Evolutionary conservation across 2,329 filamentous ascomycete species (phyloP), one percentile per base, ranked within the genome.

Genomic region (Fusarium sp.): DNA sequence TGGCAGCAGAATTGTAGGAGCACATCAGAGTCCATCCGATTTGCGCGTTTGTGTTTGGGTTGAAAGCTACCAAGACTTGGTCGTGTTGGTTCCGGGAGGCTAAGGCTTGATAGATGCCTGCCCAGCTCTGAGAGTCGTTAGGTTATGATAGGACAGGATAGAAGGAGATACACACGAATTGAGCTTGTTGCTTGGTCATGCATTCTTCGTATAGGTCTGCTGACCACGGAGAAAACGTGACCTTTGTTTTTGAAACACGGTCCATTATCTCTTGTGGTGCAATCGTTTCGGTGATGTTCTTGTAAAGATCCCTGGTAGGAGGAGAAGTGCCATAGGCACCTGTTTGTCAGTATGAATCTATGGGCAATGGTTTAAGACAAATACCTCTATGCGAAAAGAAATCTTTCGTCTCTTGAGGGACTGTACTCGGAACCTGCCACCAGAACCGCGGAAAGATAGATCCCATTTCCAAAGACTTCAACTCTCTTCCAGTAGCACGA

Each of bases 21-120:
- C 65, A 72, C 71, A 74, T 75, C 1, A 74, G 50, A 0, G 72
- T 72, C 72, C 72, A 74, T 15, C 72, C 72, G 9, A 74, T 62
- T 20, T 74, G 72, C 12, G 58, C 60, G 2, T 74, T 72, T 1
- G 67, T 74, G 0, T 74, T 70, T 0, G 72, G 62, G 3, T 74
- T 70, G 2, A 74, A 68, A 6, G 72, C 72, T 4, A 75, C 72
- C 45, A 74, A 38, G 0, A 65, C 68, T 55, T 74, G 59, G 2
- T 71, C 49, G 4, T 72, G 59, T 15, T 74, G 67, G 2, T 49
- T 47, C 1, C 51, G 55, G 2, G 52, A 52, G 10, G 72, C 72
- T 9, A 74, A 40, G 6, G 37, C 34, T 44, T 70, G 37, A 6
- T 74, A 74, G 1, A 60, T 56, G 10, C 54, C 46, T 6, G 12